Conservation (phyloP, 805 yeast genomes). For the Hanseniaspora taiwanica region DNA sequence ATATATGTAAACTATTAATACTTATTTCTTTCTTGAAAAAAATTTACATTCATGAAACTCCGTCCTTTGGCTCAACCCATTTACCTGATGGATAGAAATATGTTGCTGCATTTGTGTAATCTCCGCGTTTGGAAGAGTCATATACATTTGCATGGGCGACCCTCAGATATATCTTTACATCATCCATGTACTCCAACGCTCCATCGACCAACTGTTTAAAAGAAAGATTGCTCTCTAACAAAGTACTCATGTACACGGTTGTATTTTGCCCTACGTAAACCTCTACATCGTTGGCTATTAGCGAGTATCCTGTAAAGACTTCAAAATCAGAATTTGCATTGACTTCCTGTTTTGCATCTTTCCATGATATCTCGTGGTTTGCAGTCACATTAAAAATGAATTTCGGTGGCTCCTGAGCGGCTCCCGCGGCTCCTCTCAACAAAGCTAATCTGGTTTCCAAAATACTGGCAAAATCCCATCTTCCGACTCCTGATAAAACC, state of each 20-base stretch:
- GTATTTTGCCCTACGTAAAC: conserved; percentile 44
- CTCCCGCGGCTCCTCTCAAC: conserved; percentile 62
- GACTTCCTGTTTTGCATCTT: conserved; percentile 9
- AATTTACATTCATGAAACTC: conserved; percentile 30
- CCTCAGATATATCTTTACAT: conserved; percentile 35
- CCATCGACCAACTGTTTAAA: conserved; percentile 21
- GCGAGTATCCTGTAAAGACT: conserved; percentile 33
- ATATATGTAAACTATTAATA: no score
- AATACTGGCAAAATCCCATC: conserved; percentile 91
- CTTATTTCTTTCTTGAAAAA: no score
- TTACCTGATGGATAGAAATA: conserved; percentile 48
- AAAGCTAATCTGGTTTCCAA: conserved; percentile 62
- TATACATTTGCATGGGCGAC: conserved; percentile 37
- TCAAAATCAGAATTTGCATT: conserved; percentile 19
- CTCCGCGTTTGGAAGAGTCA: conserved; percentile 34
- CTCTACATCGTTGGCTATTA: conserved; percentile 71
- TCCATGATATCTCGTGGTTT: conserved; percentile 17
- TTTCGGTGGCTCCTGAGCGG: conserved; percentile 34
- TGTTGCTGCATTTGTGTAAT: conserved; percentile 52
- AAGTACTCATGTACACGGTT: conserved; percentile 28
- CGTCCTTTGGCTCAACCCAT: conserved; percentile 37
- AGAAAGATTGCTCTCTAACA: conserved; percentile 22
- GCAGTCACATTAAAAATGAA: conserved; percentile 16
- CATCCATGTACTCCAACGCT: conserved; percentile 19
- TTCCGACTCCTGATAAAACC: conserved; percentile 67